Conservation (phyloP, 768 basidiomycete genomes). For the Porpolomopsis calyptriformis region DNA sequence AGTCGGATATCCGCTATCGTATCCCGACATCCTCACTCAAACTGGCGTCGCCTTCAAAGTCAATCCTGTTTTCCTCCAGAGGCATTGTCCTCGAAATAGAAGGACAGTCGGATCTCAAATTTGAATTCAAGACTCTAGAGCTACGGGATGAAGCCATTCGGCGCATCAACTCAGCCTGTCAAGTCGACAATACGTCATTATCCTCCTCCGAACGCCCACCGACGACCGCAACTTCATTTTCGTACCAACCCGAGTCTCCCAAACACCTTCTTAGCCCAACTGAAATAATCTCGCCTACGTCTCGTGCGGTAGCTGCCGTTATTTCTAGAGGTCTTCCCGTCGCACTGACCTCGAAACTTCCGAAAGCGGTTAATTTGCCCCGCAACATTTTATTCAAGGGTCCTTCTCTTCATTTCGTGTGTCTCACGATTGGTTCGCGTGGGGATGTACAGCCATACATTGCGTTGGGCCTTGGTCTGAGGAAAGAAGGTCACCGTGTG, state of each 20-base stretch:
- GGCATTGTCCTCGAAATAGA: conserved; percentile 36
- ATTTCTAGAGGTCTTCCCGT: conserved; percentile 20
- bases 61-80: conserved; percentile 18
- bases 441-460: conserved; percentile 59
- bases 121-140: conserved; percentile 36
- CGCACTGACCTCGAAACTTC: conserved; percentile 23
- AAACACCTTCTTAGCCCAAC: conserved; percentile 19
- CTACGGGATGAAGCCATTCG: conserved; percentile 35
- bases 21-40: conserved; percentile 32
- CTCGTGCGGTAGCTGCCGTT: conserved; percentile 28
- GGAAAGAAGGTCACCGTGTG: conserved; percentile 39
- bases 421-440: conserved; percentile 56
- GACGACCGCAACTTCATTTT: conserved; percentile 6
- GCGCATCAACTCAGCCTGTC: conserved; percentile 20
- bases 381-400: conserved; percentile 20
- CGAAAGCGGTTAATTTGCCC: conserved; percentile 42
- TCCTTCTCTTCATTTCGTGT: conserved; percentile 43
- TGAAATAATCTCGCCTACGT: conserved; percentile 34
- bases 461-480: conserved; percentile 39
- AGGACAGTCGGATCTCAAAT: conserved; percentile 35
- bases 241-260: neutral
- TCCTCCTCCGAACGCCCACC: conserved; percentile 4
- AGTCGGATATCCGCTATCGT: conserved; percentile 31
- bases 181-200: conserved; percentile 7
- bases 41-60: conserved; percentile 25